These are phyloP conservation scores for Clohesyomyces aquaticus DNA, from an alignment of 495 filamentous ascomycete genomes.

Conservation along the genomic window DNA sequence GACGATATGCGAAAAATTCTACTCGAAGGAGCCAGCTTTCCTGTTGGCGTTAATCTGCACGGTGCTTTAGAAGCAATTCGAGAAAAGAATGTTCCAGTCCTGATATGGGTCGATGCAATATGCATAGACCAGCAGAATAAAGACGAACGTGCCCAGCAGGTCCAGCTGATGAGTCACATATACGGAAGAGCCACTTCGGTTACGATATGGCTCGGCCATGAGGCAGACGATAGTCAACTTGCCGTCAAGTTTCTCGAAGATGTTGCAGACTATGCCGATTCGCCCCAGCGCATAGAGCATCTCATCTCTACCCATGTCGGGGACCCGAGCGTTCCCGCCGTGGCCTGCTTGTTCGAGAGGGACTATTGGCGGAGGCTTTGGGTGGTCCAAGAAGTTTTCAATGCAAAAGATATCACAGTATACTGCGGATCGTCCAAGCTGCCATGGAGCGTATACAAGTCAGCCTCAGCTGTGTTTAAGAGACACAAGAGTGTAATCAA, in stretches of 20 bases:
- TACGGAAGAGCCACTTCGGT: slow-evolving; percentile 45
- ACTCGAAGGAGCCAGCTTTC: slow-evolving; percentile 27
- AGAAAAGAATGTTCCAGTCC: slow-evolving; percentile 23
- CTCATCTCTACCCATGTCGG: slow-evolving; percentile 14
- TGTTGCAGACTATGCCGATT: slow-evolving; percentile 4
- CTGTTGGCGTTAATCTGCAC: slow-evolving; percentile 23
- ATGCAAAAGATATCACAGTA: slow-evolving; percentile 37
- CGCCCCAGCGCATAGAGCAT: slow-evolving; percentile 14
- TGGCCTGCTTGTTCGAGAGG: slow-evolving; percentile 44
- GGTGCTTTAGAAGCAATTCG: slow-evolving; percentile 19
- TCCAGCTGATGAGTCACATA: slow-evolving; percentile 37
- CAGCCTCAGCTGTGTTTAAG: slow-evolving; percentile 21
- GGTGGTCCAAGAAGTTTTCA: slow-evolving; percentile 46
- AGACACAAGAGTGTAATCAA: slow-evolving; percentile 12
- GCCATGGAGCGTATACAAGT: slow-evolving; percentile 25
- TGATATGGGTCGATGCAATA: slow-evolving; percentile 40
- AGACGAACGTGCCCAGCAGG: slow-evolving; percentile 20
- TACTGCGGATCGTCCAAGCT: slow-evolving; percentile 39
- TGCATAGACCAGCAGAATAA: slow-evolving; percentile 42
- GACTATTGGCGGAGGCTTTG: slow-evolving; percentile 46
- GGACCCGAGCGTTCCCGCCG: slow-evolving; percentile 34
- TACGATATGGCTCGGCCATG: slow-evolving; percentile 49
- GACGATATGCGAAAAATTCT: slow-evolving; percentile 33
- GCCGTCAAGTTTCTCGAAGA: slow-evolving; percentile 18
- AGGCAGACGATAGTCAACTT: slow-evolving; percentile 34